These are phyloP conservation scores for Nepenthes mirabilis DNA, from an alignment of 148 eudicot species.

Conservation along the genomic window DNA sequence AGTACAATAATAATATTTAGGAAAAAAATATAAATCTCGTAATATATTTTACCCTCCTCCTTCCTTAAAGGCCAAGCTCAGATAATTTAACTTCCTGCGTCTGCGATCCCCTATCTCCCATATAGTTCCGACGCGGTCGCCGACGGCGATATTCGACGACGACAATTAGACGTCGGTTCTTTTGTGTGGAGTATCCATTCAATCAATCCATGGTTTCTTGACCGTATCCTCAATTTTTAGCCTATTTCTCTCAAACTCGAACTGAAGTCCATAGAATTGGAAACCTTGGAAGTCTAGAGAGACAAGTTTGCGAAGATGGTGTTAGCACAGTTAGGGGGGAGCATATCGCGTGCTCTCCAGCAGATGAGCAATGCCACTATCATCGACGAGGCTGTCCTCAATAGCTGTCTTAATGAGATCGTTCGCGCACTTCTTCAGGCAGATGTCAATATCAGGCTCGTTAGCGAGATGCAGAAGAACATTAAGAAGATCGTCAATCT, in stretches of 20 bases:
- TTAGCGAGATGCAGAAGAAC: constrained; percentile 79
- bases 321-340: constrained; percentile 79
- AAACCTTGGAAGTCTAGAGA: not conserved
- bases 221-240: too few species aligned
- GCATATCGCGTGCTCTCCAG: constrained; percentile 94
- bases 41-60: too few species aligned
- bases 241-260: not conserved
- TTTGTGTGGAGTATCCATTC: too few species aligned
- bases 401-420: constrained; percentile 86
- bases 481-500: constrained; percentile 93
- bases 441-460: constrained; percentile 80
- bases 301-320: constrained; percentile 41
- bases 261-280: not conserved
- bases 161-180: too few species aligned
- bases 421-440: constrained; percentile 86
- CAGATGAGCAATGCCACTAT: constrained; percentile 99
- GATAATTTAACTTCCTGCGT: too few species aligned
- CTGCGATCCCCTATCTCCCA: too few species aligned
- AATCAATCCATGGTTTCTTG: too few species aligned
- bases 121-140: too few species aligned
- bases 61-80: too few species aligned
- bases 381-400: constrained; percentile 78
- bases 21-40: too few species aligned
- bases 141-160: too few species aligned
- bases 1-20: too few species aligned